A percentile compares a stretch with the other conserved stretches of the same genome.
phyloP scores from a whole-genome alignment of 2,329 filamentous ascomycete genomes.

The Phaeosphaeria sp. region DNA sequence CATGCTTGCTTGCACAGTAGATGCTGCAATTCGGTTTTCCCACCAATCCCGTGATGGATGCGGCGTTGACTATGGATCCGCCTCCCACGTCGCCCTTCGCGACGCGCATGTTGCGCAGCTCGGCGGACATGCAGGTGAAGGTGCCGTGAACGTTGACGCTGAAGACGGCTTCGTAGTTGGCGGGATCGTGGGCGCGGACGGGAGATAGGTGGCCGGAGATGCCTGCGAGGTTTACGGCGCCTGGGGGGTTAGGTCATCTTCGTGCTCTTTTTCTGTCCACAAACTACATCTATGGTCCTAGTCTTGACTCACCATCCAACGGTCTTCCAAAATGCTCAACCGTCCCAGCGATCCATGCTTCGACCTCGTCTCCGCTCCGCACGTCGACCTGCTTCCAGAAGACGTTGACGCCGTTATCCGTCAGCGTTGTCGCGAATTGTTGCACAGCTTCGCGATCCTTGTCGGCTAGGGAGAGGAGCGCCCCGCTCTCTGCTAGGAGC shows the following conservation, averaged over 20 bases:
- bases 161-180: constrained; percentile 43
- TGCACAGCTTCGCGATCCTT: constrained; percentile 15
- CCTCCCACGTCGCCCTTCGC: constrained; percentile 16
- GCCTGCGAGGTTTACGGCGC: constrained; percentile 42
- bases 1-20: constrained; percentile 36
- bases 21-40: constrained; percentile 30
- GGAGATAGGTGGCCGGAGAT: constrained; percentile 44
- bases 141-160: constrained; percentile 44
- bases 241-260: neutral
- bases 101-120: constrained; percentile 48
- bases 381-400: constrained; percentile 40
- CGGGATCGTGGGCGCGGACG: constrained; percentile 36
- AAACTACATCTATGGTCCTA: no score
- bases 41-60: constrained; percentile 57
- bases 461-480: constrained; percentile 11
- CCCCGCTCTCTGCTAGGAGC: constrained; percentile 7
- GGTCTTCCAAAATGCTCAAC: neutral
- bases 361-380: constrained; percentile 36
- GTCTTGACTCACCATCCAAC: neutral
- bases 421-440: constrained; percentile 16
- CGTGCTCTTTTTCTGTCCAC: neutral
- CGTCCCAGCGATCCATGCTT: constrained; percentile 36
- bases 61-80: constrained; percentile 50
- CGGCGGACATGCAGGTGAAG: constrained; percentile 42
- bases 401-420: constrained; percentile 11